Percentiles rank a stretch among this genome's conserved stretches.
Evolutionary conservation across 768 basidiomycete genomes (phyloP).

Genomic region (Coprinopsis sp.): DNA sequence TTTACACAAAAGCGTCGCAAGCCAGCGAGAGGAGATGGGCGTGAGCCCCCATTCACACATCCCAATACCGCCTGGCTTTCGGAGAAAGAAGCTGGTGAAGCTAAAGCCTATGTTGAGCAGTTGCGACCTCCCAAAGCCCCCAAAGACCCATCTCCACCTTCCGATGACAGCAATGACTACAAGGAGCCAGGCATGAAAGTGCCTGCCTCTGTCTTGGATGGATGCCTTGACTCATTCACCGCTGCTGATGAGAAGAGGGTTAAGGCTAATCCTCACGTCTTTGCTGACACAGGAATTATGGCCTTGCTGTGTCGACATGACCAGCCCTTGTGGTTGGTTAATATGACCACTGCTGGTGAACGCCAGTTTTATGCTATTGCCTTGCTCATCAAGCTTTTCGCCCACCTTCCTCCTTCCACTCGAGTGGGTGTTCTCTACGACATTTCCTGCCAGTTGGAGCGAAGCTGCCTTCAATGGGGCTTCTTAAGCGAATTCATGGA

Average conservation of each 20-base stretch:
- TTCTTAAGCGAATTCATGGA: conserved; percentile 21
- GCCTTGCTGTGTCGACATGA: conserved; percentile 34
- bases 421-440: conserved; percentile 28
- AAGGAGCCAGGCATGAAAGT: conserved; percentile 21
- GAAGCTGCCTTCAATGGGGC: conserved; percentile 21
- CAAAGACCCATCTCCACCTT: not conserved
- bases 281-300: conserved; percentile 33
- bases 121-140: conserved; percentile 7
- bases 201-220: conserved; percentile 26
- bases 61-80: conserved; percentile 20
- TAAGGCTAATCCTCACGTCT: conserved; percentile 26
- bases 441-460: conserved; percentile 32
- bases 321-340: conserved; percentile 28
- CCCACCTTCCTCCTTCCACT: conserved; percentile 23
- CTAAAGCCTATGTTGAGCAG: conserved; percentile 17
- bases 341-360: conserved; percentile 32
- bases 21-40: conserved; percentile 5
- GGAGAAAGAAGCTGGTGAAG: conserved; percentile 13
- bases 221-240: conserved; percentile 26
- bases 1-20: conserved; percentile 12
- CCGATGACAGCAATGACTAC: conserved; percentile 7
- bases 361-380: conserved; percentile 28
- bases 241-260: conserved; percentile 22
- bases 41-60: conserved; percentile 16
- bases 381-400: conserved; percentile 27